Evolutionary conservation across 495 filamentous ascomycete species (phyloP), one percentile per base, ranked within the genome.

Genomic region (Aspergillus diversus): DNA sequence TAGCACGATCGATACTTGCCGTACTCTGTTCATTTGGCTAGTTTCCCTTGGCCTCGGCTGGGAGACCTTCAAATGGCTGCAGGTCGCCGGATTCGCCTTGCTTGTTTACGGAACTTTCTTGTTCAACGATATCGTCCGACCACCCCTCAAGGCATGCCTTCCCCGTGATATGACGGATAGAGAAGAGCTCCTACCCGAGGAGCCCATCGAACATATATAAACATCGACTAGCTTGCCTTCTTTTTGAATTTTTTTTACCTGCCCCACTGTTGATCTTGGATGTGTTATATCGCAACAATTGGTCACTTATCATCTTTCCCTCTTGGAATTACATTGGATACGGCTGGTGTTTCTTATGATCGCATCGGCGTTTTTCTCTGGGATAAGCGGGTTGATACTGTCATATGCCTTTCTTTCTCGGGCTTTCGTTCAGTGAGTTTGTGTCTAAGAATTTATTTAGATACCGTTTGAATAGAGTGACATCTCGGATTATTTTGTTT

Each of bases 11-110:
- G 95, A 99, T 73, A 99, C 96, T 2, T 97, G 93, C 80, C 89
- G 95, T 2, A 99, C 95, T 0, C 84, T 99, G 4, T 98, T 98
- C 82, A 98, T 99, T 79, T 99, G 95, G 95, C 83, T 99, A 33
- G 91, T 97, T 16, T 96, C 91, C 4, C 84, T 99, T 9, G 92
- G 90, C 7, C 84, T 99, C 0, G 93, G 95, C 56, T 99, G 95
- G 95, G 95, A 99, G 76, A 87, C 85, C 9, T 99, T 99, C 86
- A 99, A 98, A 78, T 97, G 93, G 90, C 84, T 99, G 9, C 95
- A 99, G 76, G 92, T 99, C 4, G 73, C 84, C 3, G 95, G 95
- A 3, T 99, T 99, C 70, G 89, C 70, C 0, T 75, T 97, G 58
- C 85, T 99, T 27, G 95, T 99, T 33, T 99, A 97, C 69, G 96